Percentiles rank a stretch among this genome's conserved stretches.
Evolutionary conservation across 2,329 filamentous ascomycete species (phyloP).

Genomic region (Colletotrichum caudatum): DNA sequence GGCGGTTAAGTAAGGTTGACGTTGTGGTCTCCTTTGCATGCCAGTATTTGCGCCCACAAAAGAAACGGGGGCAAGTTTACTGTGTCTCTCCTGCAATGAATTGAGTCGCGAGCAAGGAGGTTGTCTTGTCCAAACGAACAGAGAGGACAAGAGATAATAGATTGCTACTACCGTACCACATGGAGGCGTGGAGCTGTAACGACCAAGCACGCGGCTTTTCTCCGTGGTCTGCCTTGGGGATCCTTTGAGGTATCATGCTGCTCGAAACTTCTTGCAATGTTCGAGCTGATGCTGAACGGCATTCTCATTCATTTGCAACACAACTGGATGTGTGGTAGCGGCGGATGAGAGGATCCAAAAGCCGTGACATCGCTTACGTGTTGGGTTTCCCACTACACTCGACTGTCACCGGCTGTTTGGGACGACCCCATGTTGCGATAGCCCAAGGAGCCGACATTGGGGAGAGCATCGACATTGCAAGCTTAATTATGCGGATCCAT

Average conservation of each 20-base stretch:
- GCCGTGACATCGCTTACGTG: no score
- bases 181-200: background rate
- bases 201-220: background rate
- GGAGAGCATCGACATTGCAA: no score
- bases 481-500: no score
- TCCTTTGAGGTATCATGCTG: no score
- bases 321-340: no score
- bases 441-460: no score
- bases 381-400: background rate
- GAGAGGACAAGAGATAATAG: background rate
- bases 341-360: no score
- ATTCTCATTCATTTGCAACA: background rate
- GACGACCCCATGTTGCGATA: no score
- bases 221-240: background rate
- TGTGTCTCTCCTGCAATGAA: no score
- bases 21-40: background rate
- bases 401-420: no score
- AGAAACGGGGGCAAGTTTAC: background rate
- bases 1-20: background rate
- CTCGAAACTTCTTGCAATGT: no score
- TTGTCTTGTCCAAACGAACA: background rate
- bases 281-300: background rate
- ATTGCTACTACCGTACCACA: no score
- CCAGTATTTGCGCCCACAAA: background rate
- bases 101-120: background rate